Base-by-base conservation (phyloP, 345 rosid species). In the Mercurialis annua region DNA sequence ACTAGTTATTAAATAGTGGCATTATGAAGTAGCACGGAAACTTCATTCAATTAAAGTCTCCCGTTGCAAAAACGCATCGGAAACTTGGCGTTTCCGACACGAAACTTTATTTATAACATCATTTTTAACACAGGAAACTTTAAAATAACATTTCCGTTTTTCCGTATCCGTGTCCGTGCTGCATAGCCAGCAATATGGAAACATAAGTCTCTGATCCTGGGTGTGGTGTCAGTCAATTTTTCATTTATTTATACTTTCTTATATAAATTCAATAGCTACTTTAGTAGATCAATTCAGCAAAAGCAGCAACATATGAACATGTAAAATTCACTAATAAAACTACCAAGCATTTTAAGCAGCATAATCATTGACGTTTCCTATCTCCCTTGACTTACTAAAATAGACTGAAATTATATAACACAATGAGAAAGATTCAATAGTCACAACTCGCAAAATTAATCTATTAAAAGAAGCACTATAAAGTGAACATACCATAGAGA, bases 401-500 rank as follows among this genome's bases (percentile, higher is more conserved):
- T 1, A 30, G 14, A 59, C 38, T 38, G 27, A 38, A 36, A 21
- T 38, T 15, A 20, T 11, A 59, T 40, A 59, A 23, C 40, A 20
- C 30, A 59, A 38, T n/a, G n/a, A n/a, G n/a, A n/a, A n/a, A n/a
- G n/a, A n/a, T 59, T 16, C 15, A 20, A 24, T 23, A 23, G 8
- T 21, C n/a, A 2, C 23, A 15, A 20, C 4, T 3, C 40, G n/a
- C n/a, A n/a, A 34, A 30, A 63, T 29, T 48, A 54, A 49, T 59
- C 52, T 10, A 30, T 12, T 10, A 33, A 76, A 42, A 68, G 18
- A n/a, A 16, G 38, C 29, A 53, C n/a, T n/a, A n/a, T 24, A 58
- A 47, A 44, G 52, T 57, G 59, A 66, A 29, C 70, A 56, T 86
- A 93, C 98, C 98, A 44, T 90, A 88, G 69, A 88, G 92, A 78